Conservation (phyloP, 139 green algal species). For the Tetradesmus obliquus region DNA sequence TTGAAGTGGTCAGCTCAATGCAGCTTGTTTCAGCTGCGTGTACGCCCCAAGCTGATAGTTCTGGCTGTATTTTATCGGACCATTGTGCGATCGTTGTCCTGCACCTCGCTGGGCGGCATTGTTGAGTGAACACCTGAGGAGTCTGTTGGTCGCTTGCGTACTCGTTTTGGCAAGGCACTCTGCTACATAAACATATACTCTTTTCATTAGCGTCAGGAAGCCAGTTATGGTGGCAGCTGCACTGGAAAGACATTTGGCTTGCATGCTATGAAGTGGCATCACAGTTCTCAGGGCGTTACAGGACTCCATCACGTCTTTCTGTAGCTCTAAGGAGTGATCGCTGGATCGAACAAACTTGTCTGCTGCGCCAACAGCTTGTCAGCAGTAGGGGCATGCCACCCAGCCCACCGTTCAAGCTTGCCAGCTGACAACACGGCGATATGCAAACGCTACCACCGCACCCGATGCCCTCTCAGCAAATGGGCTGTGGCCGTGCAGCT, state of each 20-base stretch:
- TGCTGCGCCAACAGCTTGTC: not conserved
- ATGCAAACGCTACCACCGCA: not conserved
- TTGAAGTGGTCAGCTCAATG: not conserved
- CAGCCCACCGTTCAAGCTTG: not conserved
- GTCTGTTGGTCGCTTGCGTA: not conserved
- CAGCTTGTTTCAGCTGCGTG: too few relatives aligned
- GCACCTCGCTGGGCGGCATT: not conserved
- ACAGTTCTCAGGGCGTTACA: not conserved
- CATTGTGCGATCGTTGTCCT: not conserved
- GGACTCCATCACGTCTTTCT: too few relatives aligned
- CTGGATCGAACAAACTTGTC: not conserved
- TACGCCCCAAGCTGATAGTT: not conserved
- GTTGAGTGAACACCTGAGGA: not conserved
- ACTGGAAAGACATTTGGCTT: not conserved
- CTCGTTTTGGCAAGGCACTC: not conserved
- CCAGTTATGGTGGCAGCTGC: not conserved
- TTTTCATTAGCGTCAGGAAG: not conserved
- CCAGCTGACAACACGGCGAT: not conserved
- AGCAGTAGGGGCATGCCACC: not conserved
- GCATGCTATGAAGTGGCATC: not conserved
- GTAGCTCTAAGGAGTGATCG: not conserved
- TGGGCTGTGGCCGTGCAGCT: not conserved
- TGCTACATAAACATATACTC: too few relatives aligned
- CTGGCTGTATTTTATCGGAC: not conserved
- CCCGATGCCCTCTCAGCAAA: not conserved